Base-by-base conservation (phyloP, 768 basidiomycete species). In the Daedalea quercina region DNA sequence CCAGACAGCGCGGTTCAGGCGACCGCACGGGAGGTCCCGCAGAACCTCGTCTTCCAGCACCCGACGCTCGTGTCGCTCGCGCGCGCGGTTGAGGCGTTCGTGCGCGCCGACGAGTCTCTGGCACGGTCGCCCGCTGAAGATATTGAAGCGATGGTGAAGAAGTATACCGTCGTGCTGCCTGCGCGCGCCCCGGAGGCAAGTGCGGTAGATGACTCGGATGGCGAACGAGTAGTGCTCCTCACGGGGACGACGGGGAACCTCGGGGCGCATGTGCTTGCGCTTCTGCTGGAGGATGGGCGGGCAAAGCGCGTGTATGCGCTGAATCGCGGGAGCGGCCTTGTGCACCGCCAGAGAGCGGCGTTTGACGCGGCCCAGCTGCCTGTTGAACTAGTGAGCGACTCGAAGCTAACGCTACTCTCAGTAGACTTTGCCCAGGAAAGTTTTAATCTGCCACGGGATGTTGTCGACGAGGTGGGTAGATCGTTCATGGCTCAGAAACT, bases 101-200 rank as follows among this genome's bases (percentile, higher is more conserved):
- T 60, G 53, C 42, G 54, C 11, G 43, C 65, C 22, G 53, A 59
- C 4, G 33, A 56, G 28, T 48, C 20, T 44, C 51, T 57, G 23
- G 37, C 41, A 20, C 64, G 68, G 28, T 53, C 48, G 20, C 24
- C 41, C 11, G 6, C 37, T 3, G 34, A 26, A 19, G 23, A 47
- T 1, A 64, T 64, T 44, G 49, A 28, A 9, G 65, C 56, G 0
- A 69, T 78, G 65, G 69, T 78, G 35, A 66, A 64, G 11, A 76
- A 73, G 58, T 74, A 79, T 56, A 66, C 33, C 58, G 45, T 1
- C 49, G 55, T 50, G 44, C 68, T 49, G 28, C 56, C 26, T 44
- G 3, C 34, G 17, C 20, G 9, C 15, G 12, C 56, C 9, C 24
- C 43, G 31, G 37, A 19, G 12, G 23, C 49, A 7, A 47, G 31